phyloP scores from a whole-genome alignment of 2,329 filamentous ascomycete species.

The Penicillium expansum region DNA sequence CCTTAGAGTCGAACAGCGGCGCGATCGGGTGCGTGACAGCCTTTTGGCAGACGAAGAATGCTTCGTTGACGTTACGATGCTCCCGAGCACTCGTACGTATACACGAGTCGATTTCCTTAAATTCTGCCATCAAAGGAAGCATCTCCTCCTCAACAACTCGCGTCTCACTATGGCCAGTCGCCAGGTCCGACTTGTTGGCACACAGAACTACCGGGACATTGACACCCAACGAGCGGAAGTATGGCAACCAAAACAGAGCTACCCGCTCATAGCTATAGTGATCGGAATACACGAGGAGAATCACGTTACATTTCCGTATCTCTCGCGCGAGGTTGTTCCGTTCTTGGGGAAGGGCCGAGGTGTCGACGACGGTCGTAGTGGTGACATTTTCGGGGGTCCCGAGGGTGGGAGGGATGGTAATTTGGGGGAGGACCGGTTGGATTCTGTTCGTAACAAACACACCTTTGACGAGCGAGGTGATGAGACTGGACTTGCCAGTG shows the following conservation, averaged over 20 bases:
- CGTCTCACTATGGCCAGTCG: constrained; percentile 68
- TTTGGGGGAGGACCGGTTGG: constrained; percentile 87
- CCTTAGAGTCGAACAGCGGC: constrained; percentile 94
- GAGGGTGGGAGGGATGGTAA: constrained; percentile 89
- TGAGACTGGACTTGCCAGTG: constrained; percentile 89
- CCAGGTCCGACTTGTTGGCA: constrained; percentile 94
- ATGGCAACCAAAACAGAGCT: constrained; percentile 96
- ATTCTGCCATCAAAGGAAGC: constrained; percentile 96
- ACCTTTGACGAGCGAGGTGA: constrained; percentile 94
- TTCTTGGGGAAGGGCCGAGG: constrained; percentile 90
- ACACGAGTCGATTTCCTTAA: constrained; percentile 97
- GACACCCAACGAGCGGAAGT: constrained; percentile 95
- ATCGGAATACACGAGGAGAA: constrained; percentile 93
- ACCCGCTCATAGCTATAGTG: constrained; percentile 99
- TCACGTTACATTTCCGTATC: constrained; percentile 95
- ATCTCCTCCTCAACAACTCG: constrained; percentile 96
- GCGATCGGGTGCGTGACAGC: constrained; percentile 96
- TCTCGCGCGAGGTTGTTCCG: constrained; percentile 86
- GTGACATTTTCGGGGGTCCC: constrained; percentile 95
- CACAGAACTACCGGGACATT: constrained; percentile 97
- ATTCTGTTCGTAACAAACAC: constrained; percentile 96
- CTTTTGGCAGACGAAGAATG: constrained; percentile 97
- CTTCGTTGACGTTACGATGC: constrained; percentile 90
- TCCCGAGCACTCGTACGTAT: constrained; percentile 91
- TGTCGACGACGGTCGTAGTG: constrained; percentile 90